These are phyloP conservation scores for Mitragyna speciosa DNA, from an alignment of 257 asterid genomes.

Conservation along the genomic window DNA sequence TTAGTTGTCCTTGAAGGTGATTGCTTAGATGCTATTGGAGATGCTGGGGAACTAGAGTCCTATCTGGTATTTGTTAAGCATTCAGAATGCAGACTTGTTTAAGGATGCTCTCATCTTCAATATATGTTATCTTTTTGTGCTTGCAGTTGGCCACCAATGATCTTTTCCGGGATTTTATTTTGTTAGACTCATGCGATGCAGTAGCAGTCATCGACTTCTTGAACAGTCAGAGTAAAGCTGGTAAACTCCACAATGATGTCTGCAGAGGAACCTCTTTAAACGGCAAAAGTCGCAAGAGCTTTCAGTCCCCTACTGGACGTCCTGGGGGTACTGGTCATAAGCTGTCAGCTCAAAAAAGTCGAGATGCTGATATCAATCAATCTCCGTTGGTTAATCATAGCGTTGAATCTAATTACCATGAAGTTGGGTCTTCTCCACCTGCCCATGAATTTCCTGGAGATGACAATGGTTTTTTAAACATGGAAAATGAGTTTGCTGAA, in stretches of 20 bases:
- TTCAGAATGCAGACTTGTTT: constrained; percentile 5
- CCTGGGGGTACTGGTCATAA: constrained; percentile 53
- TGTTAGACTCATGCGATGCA: constrained; percentile 78
- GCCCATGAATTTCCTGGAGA: constrained; percentile 42
- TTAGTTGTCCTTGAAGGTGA: constrained; percentile 96
- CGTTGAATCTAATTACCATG: constrained; percentile 41
- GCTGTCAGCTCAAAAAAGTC: constrained; percentile 48
- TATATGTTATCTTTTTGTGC: constrained; percentile 14
- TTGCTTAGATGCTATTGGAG: constrained; percentile 76
- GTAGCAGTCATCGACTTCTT: constrained; percentile 61
- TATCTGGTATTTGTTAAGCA: constrained; percentile 63
- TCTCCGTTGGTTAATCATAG: constrained; percentile 42
- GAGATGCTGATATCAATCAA: constrained; percentile 37
- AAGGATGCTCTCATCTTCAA: constrained; percentile 16
- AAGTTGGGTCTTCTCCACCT: constrained; percentile 37
- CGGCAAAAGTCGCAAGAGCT: constrained; percentile 57
- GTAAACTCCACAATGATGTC: constrained; percentile 38
- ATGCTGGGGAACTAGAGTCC: constrained; percentile 90
- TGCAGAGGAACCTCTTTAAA: constrained; percentile 41
- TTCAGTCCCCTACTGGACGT: constrained; percentile 55
- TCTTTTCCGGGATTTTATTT: constrained; percentile 81
- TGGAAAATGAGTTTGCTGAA: constrained; percentile 47
- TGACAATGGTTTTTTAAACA: constrained; percentile 38
- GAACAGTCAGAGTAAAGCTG: constrained; percentile 36
- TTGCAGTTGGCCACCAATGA: constrained; percentile 81